A percentile compares a stretch with the other conserved stretches of the same genome.
phyloP scores from a whole-genome alignment of 208 protist genomes.

The Leishmania braziliensis region DNA sequence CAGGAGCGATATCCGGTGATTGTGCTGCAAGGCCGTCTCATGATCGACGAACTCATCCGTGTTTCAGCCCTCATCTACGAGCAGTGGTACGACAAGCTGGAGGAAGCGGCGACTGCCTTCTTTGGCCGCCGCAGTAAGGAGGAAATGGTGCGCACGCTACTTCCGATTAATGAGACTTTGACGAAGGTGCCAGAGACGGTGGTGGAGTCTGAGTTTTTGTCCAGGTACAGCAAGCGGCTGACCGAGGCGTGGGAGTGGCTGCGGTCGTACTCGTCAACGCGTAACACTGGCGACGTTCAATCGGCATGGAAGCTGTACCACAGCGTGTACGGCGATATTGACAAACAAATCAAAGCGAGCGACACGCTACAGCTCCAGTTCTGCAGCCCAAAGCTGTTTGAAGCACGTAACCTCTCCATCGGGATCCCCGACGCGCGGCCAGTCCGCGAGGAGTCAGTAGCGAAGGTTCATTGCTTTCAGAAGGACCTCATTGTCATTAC shows the following conservation, averaged over 20 bases:
- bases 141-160: slow-evolving; percentile 87
- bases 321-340: slow-evolving; percentile 73
- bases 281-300: slow-evolving; percentile 73
- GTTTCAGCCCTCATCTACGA: slow-evolving; percentile 96
- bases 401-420: slow-evolving; percentile 72
- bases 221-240: slow-evolving; percentile 64
- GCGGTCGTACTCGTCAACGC: slow-evolving; percentile 53
- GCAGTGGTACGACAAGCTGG: slow-evolving; percentile 94
- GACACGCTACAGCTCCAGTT: slow-evolving; percentile 66
- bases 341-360: slow-evolving; percentile 70
- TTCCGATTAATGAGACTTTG: slow-evolving; percentile 96
- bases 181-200: slow-evolving; percentile 91
- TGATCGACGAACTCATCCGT: slow-evolving; percentile 97
- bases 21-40: slow-evolving; percentile 93
- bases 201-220: slow-evolving; percentile 95
- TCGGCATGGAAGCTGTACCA: slow-evolving; percentile 90
- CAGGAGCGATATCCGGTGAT: slow-evolving; percentile 67
- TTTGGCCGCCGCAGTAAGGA: slow-evolving; percentile 89
- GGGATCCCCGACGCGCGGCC: slow-evolving; percentile 90
- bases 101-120: slow-evolving; percentile 95
- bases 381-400: slow-evolving; percentile 84
- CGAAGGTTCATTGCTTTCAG: slow-evolving; percentile 93
- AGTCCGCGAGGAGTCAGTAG: slow-evolving; percentile 67
- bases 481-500: slow-evolving; percentile 94
- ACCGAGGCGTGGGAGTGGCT: slow-evolving; percentile 75